These are phyloP conservation scores for Gynostemma pentaphyllum DNA, from an alignment of 306 rosid genomes.

Conservation along the genomic window DNA sequence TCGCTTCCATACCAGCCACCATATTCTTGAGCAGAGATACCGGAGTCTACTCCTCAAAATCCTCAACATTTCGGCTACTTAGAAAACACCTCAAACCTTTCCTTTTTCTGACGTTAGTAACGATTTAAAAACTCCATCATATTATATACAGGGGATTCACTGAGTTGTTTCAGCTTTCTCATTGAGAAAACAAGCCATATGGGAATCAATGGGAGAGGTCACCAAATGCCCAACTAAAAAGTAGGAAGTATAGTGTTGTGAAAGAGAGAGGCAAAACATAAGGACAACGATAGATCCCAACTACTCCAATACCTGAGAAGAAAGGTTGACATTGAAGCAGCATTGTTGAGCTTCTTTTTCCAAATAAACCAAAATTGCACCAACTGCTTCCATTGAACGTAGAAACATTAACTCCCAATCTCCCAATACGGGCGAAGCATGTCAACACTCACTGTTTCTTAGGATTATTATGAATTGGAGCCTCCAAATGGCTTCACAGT, in stretches of 20 bases:
- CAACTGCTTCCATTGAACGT: constrained; percentile 37
- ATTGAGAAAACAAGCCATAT: background rate
- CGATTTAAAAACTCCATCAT: background rate
- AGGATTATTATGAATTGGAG: constrained; percentile 13
- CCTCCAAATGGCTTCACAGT: background rate
- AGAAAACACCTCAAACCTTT: constrained; percentile 1
- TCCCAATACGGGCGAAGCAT: constrained; percentile 9
- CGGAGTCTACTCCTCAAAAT: constrained; percentile 40
- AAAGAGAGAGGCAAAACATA: background rate
- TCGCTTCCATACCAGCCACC: constrained; percentile 54
- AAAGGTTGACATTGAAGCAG: constrained; percentile 40
- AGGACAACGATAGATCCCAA: constrained; percentile 34
- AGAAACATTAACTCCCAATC: constrained; percentile 3
- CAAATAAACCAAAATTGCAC: constrained; percentile 33
- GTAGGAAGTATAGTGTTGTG: constrained; percentile 6
- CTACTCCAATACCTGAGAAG: constrained; percentile 28
- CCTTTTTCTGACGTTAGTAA: background rate
- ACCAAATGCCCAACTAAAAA: constrained; percentile 2
- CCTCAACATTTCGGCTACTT: constrained; percentile 20
- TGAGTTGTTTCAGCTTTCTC: constrained; percentile 6
- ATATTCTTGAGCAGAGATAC: constrained; percentile 39
- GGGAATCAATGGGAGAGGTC: background rate
- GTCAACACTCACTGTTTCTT: constrained; percentile 6
- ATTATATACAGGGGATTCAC: constrained; percentile 2
- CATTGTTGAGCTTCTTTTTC: constrained; percentile 47